Percentiles rank a stretch among this genome's conserved stretches.
phyloP scores from a whole-genome alignment of 345 rosid species.

The Chamaenerion angustifolium region DNA sequence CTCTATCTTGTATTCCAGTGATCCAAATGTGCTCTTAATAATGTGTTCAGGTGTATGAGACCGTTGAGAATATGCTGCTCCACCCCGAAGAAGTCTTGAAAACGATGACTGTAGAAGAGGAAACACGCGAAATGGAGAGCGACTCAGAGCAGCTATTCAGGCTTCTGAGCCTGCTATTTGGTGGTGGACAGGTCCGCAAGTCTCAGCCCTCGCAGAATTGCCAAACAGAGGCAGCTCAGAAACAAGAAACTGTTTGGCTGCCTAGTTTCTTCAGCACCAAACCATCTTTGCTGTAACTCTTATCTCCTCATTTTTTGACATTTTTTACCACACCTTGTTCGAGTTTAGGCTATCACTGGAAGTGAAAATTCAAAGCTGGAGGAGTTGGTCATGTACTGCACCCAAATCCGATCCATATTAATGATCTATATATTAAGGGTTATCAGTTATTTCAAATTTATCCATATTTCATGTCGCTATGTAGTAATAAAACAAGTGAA shows the following conservation, averaged over 20 bases:
- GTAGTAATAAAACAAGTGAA: too few relatives aligned
- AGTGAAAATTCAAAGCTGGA: too few relatives aligned
- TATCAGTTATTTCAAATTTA: too few relatives aligned
- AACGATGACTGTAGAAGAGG: conserved; percentile 22
- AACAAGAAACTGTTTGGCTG: too few relatives aligned
- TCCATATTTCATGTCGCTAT: too few relatives aligned
- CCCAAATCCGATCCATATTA: conserved; percentile 60
- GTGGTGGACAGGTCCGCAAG: not conserved
- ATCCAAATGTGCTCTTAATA: too few relatives aligned
- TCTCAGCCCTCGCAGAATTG: not conserved
- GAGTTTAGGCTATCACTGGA: too few relatives aligned
- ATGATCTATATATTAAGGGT: conserved; percentile 40
- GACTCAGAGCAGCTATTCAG: not conserved
- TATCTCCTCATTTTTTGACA: too few relatives aligned
- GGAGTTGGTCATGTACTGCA: conserved; percentile 15
- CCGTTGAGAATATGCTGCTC: conserved; percentile 52
- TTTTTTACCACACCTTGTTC: too few relatives aligned
- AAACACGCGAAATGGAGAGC: not conserved
- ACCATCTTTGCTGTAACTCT: too few relatives aligned
- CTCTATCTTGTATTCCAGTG: too few relatives aligned
- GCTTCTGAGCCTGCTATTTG: conserved; percentile 1
- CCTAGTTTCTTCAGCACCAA: too few relatives aligned
- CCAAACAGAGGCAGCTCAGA: not conserved
- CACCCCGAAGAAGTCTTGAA: conserved; percentile 57
- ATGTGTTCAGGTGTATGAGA: conserved; percentile 49